Evolutionary conservation across 2,329 filamentous ascomycete genomes (phyloP), one percentile per base, ranked within the genome.

Genomic region (Fusarium nygamai): DNA sequence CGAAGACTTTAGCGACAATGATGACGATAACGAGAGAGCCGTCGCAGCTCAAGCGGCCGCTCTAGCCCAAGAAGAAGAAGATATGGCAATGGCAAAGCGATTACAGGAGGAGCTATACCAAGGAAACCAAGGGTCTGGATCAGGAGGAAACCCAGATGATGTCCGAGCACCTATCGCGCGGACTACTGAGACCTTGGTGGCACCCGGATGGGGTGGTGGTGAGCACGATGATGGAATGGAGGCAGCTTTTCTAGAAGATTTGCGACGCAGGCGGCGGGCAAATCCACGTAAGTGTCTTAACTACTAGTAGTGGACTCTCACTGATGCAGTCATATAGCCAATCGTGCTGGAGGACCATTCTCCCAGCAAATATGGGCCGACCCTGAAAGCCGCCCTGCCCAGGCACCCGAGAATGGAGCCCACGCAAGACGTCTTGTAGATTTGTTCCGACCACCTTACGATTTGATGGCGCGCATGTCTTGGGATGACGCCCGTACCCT

Each of bases 31-130:
- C 61, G 82, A 83, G 24, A 81, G 83, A 24, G 84, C 84, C 24
- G 83, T 84, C 8, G 82, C 81, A 9, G 83, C 82, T 34, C 81
- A 82, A 29, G 84, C 82, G 2, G 83, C 80, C 8, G 80, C 80
- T 4, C 83, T 87, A 44, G 90, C 88, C 22, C 86, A 91, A 61
- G 90, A 93, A 74, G 95, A 98, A 73, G 95, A 98, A 78, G 96
- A 99, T 79, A 95, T 94, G 60, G 95, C 94, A 48, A 96, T 98
- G 91, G 96, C 96, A 12, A 91, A 95, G 81, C 90, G 94, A 65
- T 83, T 99, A 68, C 96, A 99, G 82, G 93, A 99, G 79, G 95
- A 99, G 83, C 89, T 98, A 80, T 98, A 98, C 78, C 88, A 89
- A 60, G 88, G 84, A 73, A 67, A 81, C 79, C 67, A 78, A 41